These are phyloP conservation scores for Saccharum officinarum DNA, from an alignment of 176 grass and related monocot genomes.

Conservation along the genomic window DNA sequence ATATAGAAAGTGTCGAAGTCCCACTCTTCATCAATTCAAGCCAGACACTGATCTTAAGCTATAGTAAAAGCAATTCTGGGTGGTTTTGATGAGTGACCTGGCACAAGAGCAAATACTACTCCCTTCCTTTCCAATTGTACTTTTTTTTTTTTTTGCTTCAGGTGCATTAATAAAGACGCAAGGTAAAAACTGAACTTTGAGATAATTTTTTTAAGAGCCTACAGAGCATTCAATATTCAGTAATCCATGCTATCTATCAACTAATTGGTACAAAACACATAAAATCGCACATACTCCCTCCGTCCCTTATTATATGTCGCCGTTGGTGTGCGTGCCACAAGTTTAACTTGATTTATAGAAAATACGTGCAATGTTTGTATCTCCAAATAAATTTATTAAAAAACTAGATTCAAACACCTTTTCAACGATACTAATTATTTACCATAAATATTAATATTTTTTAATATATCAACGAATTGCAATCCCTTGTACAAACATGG, in stretches of 20 bases:
- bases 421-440: too few relatives aligned
- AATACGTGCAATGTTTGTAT: too few relatives aligned
- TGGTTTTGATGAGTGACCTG: not conserved
- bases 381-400: too few relatives aligned
- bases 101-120: too few relatives aligned
- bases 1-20: not conserved
- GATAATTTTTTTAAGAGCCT: not conserved
- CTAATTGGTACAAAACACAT: not conserved
- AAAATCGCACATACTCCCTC: not conserved
- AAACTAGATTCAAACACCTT: too few relatives aligned
- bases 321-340: too few relatives aligned
- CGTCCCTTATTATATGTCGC: too few relatives aligned
- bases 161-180: not conserved
- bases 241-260: not conserved
- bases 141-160: too few relatives aligned
- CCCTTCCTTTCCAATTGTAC: not conserved
- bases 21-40: not conserved
- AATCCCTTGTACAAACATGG: not conserved
- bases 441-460: too few relatives aligned
- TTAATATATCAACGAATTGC: not conserved
- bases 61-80: not conserved
- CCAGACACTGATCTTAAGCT: not conserved
- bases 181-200: not conserved
- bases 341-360: too few relatives aligned
- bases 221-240: not conserved